Evolutionary conservation across 495 filamentous ascomycete species (phyloP), one percentile per base, ranked within the genome.

Genomic region (Aspergillus haitiensis): DNA sequence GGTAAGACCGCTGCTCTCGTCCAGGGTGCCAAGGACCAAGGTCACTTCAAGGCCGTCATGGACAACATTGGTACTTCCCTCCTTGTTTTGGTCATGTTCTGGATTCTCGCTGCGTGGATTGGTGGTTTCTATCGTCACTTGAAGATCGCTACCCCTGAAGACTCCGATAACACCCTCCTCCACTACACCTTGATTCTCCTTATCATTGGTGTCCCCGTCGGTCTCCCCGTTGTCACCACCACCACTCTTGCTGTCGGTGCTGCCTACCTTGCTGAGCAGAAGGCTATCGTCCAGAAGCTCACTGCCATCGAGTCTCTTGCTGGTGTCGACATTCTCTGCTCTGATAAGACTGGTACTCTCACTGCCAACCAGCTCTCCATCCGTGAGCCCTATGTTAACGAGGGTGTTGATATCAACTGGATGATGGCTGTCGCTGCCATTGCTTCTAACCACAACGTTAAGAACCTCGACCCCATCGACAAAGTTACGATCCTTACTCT

Each of bases 21-120:
- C 15, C 81, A 88, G 70, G 86, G 86, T 63, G 86, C 87, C 64
- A 76, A 87, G 69, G 87, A 89, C 71, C 75, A 81, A 56, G 87
- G 86, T 80, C 87, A 90, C 77, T 90, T 90, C 84, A 90, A 90
- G 77, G 86, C 86, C 64, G 88, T 90, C 80, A 90, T 90, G 87
- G 86, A 90, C 82, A 85, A 83, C 70, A 90, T 90, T 61, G 86
- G 87, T 75, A 95, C 91, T 61, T 72, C 82, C 55, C 78, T 89
- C 37, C 77, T 89, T 59, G 86, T 90, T 68, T 76, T 90, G 54
- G 87, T 90, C 75, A 84, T 89, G 69, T 83, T 84, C 77, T 90
- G 78, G 78, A 88, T 89, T 75, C 75, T 90, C 63, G 72, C 81
- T 63, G 81, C 86, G 66, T 90, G 86, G 87, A 86, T 89, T 63